These are phyloP conservation scores for Rosa persica DNA, from an alignment of 306 rosid species.

Conservation along the genomic window DNA sequence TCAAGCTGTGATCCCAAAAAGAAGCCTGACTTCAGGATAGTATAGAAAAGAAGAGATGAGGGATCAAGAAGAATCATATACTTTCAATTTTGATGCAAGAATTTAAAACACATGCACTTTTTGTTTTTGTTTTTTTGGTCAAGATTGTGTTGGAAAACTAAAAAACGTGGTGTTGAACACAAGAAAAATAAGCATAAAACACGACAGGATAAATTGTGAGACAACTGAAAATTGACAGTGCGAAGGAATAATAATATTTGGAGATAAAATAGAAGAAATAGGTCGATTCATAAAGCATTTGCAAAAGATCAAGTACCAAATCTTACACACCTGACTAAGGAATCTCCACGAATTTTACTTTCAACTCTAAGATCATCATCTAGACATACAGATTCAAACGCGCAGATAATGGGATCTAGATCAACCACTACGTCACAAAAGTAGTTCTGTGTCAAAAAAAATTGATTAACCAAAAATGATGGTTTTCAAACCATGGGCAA, in stretches of 20 bases:
- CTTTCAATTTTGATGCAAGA: not conserved
- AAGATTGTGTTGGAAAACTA: too few species aligned
- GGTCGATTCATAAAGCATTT: not conserved
- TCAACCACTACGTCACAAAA: not conserved
- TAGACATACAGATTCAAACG: slow-evolving; percentile 62
- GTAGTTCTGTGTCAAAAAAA: not conserved
- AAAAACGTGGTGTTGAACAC: not conserved
- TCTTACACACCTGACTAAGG: slow-evolving; percentile 32
- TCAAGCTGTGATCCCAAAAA: not conserved
- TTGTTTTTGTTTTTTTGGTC: too few species aligned
- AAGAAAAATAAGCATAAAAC: not conserved
- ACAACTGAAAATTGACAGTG: not conserved
- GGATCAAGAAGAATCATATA: not conserved
- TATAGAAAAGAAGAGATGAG: not conserved
- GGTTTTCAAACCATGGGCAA: slow-evolving; percentile 1
- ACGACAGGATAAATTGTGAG: not conserved
- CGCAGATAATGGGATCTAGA: slow-evolving; percentile 1
- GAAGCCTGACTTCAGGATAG: not conserved
- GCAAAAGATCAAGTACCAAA: not conserved
- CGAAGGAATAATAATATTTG: not conserved
- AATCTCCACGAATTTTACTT: slow-evolving; percentile 60
- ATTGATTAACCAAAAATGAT: not conserved
- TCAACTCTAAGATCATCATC: slow-evolving; percentile 63
- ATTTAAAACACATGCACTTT: not conserved
- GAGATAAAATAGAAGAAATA: not conserved